These are phyloP conservation scores for Talaromyces thailandensis DNA, from an alignment of 495 filamentous ascomycete genomes.

Conservation along the genomic window DNA sequence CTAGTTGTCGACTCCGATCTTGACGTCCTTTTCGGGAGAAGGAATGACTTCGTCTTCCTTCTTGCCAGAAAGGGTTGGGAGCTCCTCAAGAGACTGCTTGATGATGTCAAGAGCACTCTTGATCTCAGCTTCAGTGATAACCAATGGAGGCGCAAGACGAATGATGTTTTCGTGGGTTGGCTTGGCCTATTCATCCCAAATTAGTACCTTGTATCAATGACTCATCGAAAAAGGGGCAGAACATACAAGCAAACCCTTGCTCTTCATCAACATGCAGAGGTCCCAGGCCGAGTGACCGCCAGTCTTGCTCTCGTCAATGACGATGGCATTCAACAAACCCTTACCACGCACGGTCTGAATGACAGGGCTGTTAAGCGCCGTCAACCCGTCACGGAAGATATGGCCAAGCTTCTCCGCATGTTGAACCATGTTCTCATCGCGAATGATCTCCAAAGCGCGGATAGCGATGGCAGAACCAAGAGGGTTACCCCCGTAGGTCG, in stretches of 20 bases:
- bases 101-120: conserved; percentile 41
- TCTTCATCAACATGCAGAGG: conserved; percentile 89
- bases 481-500: conserved; percentile 95
- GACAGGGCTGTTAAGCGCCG: conserved; percentile 62
- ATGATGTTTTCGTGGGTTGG: conserved; percentile 97
- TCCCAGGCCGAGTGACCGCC: conserved; percentile 89
- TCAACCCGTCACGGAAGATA: conserved; percentile 72
- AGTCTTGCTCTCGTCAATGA: conserved; percentile 86
- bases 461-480: conserved; percentile 96
- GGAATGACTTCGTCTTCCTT: conserved; percentile 39
- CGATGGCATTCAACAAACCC: conserved; percentile 90
- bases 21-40: conserved; percentile 40
- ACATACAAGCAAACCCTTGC: conserved; percentile 85
- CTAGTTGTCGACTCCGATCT: conserved; percentile 41
- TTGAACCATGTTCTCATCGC: conserved; percentile 82
- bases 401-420: conserved; percentile 72
- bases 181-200: conserved; percentile 59
- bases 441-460: conserved; percentile 86
- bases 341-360: conserved; percentile 84
- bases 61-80: conserved; percentile 39
- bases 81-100: conserved; percentile 35
- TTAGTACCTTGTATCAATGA: background rate
- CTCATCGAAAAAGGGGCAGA: background rate
- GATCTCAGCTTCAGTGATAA: conserved; percentile 49
- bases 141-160: conserved; percentile 46